These are phyloP conservation scores for Lobosporangium transversale DNA, from an alignment of 192 early-diverging fungal genomes.

Conservation along the genomic window DNA sequence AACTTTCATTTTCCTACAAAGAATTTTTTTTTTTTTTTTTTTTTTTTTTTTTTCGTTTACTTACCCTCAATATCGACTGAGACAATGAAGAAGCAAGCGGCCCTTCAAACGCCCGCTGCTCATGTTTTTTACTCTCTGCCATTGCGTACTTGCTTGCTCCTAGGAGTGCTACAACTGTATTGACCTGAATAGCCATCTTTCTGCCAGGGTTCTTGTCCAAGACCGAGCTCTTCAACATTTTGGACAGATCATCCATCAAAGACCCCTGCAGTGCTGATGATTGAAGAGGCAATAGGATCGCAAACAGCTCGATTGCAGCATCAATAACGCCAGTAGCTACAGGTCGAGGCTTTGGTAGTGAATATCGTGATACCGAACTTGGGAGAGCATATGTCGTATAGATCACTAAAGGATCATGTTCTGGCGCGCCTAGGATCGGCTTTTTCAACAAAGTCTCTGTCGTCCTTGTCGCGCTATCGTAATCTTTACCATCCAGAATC, in stretches of 20 bases:
- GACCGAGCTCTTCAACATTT: constrained; percentile 68
- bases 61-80: constrained; percentile 54
- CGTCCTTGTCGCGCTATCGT: constrained; percentile 35
- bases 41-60: too few relatives aligned
- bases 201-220: constrained; percentile 75
- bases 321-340: constrained; percentile 76
- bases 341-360: constrained; percentile 58
- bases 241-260: constrained; percentile 77
- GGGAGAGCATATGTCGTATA: constrained; percentile 57
- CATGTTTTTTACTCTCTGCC: constrained; percentile 53
- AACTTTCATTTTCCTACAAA: too few relatives aligned
- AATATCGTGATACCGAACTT: constrained; percentile 22
- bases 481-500: constrained; percentile 50
- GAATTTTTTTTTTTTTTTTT: too few relatives aligned
- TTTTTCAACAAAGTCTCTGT: constrained; percentile 64
- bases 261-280: constrained; percentile 78
- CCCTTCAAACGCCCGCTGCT: constrained; percentile 29
- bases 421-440: constrained; percentile 64
- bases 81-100: constrained; percentile 33
- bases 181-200: constrained; percentile 82
- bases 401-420: constrained; percentile 69
- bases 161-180: constrained; percentile 78
- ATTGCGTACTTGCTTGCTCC: constrained; percentile 73
- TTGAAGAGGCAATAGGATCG: constrained; percentile 75
- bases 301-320: constrained; percentile 80